Evolutionary conservation across 805 yeast species (phyloP), one percentile per base, ranked within the genome.

Genomic region (Kuraishia borneana): DNA sequence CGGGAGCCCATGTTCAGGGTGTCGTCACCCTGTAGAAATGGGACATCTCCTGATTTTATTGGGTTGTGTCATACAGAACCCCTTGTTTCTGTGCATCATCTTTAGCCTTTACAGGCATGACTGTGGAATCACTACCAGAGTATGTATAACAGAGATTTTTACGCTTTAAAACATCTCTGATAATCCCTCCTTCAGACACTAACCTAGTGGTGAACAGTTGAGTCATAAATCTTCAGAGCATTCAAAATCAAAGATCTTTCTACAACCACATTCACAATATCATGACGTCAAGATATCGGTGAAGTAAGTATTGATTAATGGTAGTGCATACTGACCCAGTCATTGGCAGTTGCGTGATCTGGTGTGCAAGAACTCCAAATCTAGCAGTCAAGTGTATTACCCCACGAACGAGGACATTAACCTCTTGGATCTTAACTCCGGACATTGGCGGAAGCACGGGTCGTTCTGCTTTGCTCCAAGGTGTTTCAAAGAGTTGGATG

Each of bases 321-420:
- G 33, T 32, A 34, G 33, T 21, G 31, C 34, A 18, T 13, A 32
- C 20, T 10, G 26, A 21, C 22, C 5, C 21, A 63, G 63, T 34
- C 76, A 84, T 58, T 85, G 94, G 94, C 95, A 84, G 53, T 61
- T 85, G 21, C 63, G 94, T 25, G 89, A 85, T 48, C 63, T 85
- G 46, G 60, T 85, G 5, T 70, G 75, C 42, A 67, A 70, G 12
- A 57, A 63, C 13, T 51, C 77, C 36, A 40, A 46, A 32, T 37
- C 51, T 36, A 53, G 64, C 40, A 49, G 68, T 39, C 62, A 63
- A 29, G 58, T 82, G 6, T 64, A 69, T 37, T 83, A 76, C 50
- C 77, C 87, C 1, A 61, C 60, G 38, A 73, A 73, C 28, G 73
- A 72, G 39, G 49, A 65, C 17, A 65, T 83, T 21, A 63, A 68